These are phyloP conservation scores for Triticum timopheevii DNA, from an alignment of 176 grass and related monocot species.

Conservation along the genomic window DNA sequence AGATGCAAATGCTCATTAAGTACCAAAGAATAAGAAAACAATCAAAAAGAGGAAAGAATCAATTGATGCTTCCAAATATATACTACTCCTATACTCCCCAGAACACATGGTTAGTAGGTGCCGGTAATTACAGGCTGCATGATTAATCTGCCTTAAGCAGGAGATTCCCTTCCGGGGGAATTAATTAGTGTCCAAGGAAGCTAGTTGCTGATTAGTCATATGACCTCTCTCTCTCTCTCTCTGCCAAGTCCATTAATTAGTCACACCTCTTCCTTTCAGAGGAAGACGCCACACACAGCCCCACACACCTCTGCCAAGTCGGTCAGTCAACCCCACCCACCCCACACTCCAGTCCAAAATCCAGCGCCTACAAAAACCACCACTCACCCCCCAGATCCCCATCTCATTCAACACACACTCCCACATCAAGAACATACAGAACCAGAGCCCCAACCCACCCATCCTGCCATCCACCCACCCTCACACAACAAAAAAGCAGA, in stretches of 20 bases:
- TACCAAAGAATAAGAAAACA: no score
- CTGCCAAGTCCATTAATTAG: not conserved
- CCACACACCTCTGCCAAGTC: not conserved
- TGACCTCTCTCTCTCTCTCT: not conserved
- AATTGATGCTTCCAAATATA: not conserved
- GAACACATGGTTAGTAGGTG: not conserved
- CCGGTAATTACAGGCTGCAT: not conserved
- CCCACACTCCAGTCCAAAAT: not conserved
- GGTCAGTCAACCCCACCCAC: not conserved
- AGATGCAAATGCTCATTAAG: no score
- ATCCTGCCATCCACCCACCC: not conserved
- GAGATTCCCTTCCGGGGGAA: not conserved
- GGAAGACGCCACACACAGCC: not conserved
- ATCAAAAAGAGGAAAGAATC: not conserved
- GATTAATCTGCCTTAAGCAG: not conserved
- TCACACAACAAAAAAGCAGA: constrained; percentile 3
- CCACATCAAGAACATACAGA: not conserved
- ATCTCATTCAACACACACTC: not conserved
- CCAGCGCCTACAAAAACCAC: constrained; percentile 7
- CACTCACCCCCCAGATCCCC: not conserved
- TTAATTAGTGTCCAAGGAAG: not conserved
- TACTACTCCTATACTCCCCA: not conserved
- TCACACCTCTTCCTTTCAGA: not conserved
- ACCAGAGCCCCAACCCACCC: not conserved
- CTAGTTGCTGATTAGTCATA: not conserved